These are phyloP conservation scores for Hibiscus tridactylites DNA, from an alignment of 345 rosid species.

Conservation along the genomic window DNA sequence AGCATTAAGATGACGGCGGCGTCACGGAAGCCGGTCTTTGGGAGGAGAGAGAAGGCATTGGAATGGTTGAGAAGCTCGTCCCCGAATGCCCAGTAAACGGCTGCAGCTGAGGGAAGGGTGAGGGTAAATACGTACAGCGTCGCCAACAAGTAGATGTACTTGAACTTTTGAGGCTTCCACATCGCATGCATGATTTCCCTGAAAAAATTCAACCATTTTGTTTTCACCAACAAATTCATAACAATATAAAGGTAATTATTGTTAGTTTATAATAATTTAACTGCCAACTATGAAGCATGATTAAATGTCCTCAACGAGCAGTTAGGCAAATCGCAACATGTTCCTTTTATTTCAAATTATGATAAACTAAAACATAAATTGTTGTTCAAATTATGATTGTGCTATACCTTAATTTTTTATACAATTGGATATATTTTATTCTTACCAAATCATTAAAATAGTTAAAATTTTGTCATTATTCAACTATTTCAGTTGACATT, in stretches of 20 bases:
- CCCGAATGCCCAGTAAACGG: constrained; percentile 98
- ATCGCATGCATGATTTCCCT: constrained; percentile 99
- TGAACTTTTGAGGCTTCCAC: constrained; percentile 99
- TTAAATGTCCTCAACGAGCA: background rate
- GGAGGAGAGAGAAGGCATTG: constrained; percentile 88
- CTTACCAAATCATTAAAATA: too few species aligned
- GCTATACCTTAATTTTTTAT: too few species aligned
- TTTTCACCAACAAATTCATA: background rate
- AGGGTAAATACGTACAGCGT: constrained; percentile 90
- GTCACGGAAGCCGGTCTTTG: constrained; percentile 69
- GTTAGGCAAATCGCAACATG: too few species aligned
- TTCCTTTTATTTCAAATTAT: background rate
- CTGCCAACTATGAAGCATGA: background rate
- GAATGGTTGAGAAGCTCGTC: constrained; percentile 80
- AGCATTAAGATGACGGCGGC: constrained; percentile 94
- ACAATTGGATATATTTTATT: too few species aligned
- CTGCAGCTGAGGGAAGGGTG: constrained; percentile 88
- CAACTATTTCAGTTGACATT: too few species aligned
- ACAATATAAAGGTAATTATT: too few species aligned
- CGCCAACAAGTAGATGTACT: constrained; percentile 86
- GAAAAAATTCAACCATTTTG: constrained; percentile 2
- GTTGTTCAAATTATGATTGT: too few species aligned
- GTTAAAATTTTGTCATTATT: too few species aligned
- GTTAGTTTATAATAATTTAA: background rate
- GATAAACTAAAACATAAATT: too few species aligned